Evolutionary conservation across 768 basidiomycete species (phyloP), one percentile per base, ranked within the genome.

Genomic region (Suillus placidus): DNA sequence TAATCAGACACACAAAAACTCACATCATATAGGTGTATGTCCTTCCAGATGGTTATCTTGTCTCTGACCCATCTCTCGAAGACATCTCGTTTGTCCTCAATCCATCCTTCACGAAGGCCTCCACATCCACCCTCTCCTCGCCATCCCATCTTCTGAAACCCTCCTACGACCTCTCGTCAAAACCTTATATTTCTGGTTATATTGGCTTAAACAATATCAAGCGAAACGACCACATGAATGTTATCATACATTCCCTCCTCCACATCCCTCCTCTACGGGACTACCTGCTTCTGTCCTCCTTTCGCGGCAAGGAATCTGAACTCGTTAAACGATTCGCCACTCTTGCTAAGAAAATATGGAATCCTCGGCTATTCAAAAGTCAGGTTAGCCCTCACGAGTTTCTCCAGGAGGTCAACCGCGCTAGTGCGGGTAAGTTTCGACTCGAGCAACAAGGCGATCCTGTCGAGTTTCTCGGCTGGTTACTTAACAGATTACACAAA

Each of bases 371-470:
- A 64, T 99, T 99, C 87, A 99, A 99, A 78, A 91, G 92, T 66
- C 97, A 99, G 84, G 95, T 98, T 71, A 93, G 91, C 70, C 97
- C 97, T n/a, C 97, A 99, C 76, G 97, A 99, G 76, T 95, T 99
- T 76, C 80, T 99, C 64, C 97, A 99, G 78, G 97, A 99, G 79
- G 96, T 99, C 63, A 90, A 91, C 70, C 85, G 94, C 68, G 90
- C 91, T 58, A 96, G 94, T 72, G 85, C 81, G 55, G 95, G 94
- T 18, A 95, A 94, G 79, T 99, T 96, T 80, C 89, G 93, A 67
- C 83, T 98, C 69, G 96, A 97, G 72, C 84, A 92, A 73, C 94
- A 95, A 79, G 97, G 97, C 1, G 97, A 99, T 76, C 97, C 97
- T 16, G 88, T 94, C 2, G 97, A 98, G 71, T 99, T 99, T 73